Base-by-base conservation (phyloP, 352 stramenopile species). In the Aphanomyces invadans region DNA sequence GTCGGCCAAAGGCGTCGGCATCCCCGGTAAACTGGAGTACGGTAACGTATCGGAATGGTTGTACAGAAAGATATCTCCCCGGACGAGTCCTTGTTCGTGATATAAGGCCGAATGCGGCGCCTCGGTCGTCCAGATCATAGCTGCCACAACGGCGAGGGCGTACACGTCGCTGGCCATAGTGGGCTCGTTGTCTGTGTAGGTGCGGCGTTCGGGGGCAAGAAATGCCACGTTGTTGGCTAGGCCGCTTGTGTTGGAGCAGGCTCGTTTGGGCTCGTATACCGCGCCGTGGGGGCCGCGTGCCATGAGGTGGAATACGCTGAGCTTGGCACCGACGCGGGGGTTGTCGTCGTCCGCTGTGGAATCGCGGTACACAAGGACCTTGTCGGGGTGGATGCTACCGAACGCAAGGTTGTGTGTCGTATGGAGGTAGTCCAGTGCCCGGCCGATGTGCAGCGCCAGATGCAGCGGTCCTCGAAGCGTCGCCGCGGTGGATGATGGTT, bases 351-450 rank as follows among this genome's bases (percentile, higher is more conserved):
- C 36, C 7, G 36, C 36, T 15, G 36, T 15, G 36, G 7, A 15
- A 15, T 42, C 36, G 7, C 36, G 36, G 36, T 48, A 23, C 15
- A 67, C 28, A 5, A 67, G 60, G 26, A 67, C 44, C 26, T 67
- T 67, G 45, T 44, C 7, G 21, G n/a, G 48, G 19, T 36, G 25
- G 10, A 67, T 5, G 46, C 31, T 19, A 21, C 29, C 29, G 21
- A 36, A 67, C 4, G 29, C 45, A 17, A 33, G 19, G n/a, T 25
- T 28, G 28, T 38, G 32, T 2, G 36, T 42, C 15, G 31, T 31
- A 57, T 67, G 60, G 4, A 67, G 17, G 60, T 67, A 67, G 32
- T 56, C 21, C 15, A 67, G 31, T 3, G 17, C 60, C 1, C 12
- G 29, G 21, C 19, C 32, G 31, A 59, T n/a, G 19, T 67, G 17